Evolutionary conservation across 2,329 filamentous ascomycete genomes (phyloP), one percentile per base, ranked within the genome.

Genomic region (Magnaporthiopsis rhizophila): DNA sequence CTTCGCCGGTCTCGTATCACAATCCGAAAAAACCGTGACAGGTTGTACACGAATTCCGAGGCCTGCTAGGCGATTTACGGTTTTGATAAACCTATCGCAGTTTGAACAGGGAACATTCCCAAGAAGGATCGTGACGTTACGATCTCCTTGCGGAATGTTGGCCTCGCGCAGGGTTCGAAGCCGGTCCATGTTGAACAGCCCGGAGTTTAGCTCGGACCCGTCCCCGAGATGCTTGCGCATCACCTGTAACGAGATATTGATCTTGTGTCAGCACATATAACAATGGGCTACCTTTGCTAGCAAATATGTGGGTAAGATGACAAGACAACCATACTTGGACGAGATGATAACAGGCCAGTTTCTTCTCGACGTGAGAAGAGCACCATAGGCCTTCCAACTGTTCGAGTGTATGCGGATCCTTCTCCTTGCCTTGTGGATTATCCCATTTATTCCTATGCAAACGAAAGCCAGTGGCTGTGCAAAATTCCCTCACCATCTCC

Each of bases 301-400:
- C 6, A 18, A 7, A 45, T 13, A 24, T 53, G 21, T 1, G 4
- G n/a, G 45, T 3, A 1, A 1, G 1, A 30, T 30, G 30, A 5
- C 6, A 30, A 30, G 8, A 2, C 11, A 53, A 21, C 24, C 30
- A 30, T n/a, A 53, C 45, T 21, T 60, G 32, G 1, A 34, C 58
- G 28, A 63, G 34, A n/a, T 58, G 38, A 3, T 18, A 58, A 63
- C 1, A 2, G 15, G 15, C 62, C 2, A 63, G 24, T 15, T 59
- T 59, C 24, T 63, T 63, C 58, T 63, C 56, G 3, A 58, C 53
- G 15, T 63, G 62, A 24, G 53, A 58, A 9, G 34, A 34, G 11
- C 45, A 3, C 62, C 62, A 63, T 21, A 6, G 62, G 4, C 62
- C 50, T 36, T 56, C 2, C 15, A 58, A 15, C 13, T 32, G 28